These are phyloP conservation scores for Endocalyx cinctus DNA, from an alignment of 2,329 filamentous ascomycete genomes.

Conservation along the genomic window DNA sequence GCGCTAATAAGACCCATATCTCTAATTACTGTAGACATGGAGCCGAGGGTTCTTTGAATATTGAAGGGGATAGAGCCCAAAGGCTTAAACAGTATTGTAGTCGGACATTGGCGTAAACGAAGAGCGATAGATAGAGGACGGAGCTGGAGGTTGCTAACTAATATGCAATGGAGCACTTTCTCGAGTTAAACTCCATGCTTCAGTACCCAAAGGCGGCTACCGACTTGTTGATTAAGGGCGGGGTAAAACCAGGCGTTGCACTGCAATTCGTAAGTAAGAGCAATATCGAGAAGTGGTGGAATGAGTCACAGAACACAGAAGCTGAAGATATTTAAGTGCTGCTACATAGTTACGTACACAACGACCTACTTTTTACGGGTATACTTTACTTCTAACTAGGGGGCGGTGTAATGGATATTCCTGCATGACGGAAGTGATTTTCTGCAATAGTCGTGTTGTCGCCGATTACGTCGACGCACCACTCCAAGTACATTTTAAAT, in stretches of 20 bases:
- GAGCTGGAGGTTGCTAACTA: too few species aligned
- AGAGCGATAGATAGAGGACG: too few species aligned
- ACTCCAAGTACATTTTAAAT: slow-evolving; percentile 20
- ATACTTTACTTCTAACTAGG: background rate
- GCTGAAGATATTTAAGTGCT: too few species aligned
- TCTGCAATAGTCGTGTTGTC: slow-evolving; percentile 12
- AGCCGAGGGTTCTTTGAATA: background rate
- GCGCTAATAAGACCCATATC: slow-evolving; percentile 1
- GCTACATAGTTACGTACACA: slow-evolving; percentile 18
- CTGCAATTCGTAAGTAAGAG: slow-evolving; percentile 24
- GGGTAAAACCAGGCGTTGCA: slow-evolving; percentile 24
- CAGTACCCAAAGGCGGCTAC: slow-evolving; percentile 24
- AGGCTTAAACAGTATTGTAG: too few species aligned
- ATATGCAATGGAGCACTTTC: too few species aligned
- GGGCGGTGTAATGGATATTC: too few species aligned
- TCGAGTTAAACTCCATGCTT: slow-evolving; percentile 23
- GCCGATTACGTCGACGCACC: slow-evolving; percentile 19
- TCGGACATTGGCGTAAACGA: too few species aligned
- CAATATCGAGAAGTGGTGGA: slow-evolving; percentile 1
- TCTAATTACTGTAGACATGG: background rate
- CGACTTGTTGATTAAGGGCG: slow-evolving; percentile 24
- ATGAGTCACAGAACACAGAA: too few species aligned
- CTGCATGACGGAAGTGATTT: slow-evolving; percentile 16
- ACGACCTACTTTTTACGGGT: background rate
- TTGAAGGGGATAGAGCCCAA: background rate